Evolutionary conservation across 306 rosid species (phyloP), one percentile per base, ranked within the genome.

Genomic region (Canavalia gladiata): DNA sequence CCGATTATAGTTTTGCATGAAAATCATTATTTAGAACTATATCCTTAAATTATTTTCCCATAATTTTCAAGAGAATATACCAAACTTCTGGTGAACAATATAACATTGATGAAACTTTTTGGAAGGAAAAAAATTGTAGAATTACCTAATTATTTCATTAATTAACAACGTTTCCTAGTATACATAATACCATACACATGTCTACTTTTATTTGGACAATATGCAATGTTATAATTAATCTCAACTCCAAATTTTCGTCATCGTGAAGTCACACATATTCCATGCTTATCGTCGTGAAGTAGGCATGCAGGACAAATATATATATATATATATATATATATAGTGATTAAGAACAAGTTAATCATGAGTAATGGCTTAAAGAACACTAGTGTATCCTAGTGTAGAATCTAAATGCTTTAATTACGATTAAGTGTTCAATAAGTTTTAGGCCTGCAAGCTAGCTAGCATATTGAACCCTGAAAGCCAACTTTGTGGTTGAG

Each of bases 361-460:
- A 71, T 77, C 9, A 80, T 80, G 85, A 68, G 67, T 58, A 81
- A 28, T 72, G 75, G 81, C 87, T 85, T 88, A 77, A 88, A 84
- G 83, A 75, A 78, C 77, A 84, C 86, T 72, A 42, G 83, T 77
- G 81, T 60, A 79, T 64, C 81, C 64, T 7, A 77, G 18, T 25
- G 50, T 71, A 88, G 85, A 86, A 77, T 81, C 84, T 65, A 83
- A 83, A 31, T 57, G 89, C 85, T 83, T 76, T 83, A 83, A 83
- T 84, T 78, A 86, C 81, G 81, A 82, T 82, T 47, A 85, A 83
- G 86, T 84, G 87, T 81, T 75, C 12, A 74, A 54, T 76, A 88
- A 88, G 84, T 83, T 79, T 85, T 74, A 83, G 81, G 72, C 77
- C 74, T 75, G 72, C 83, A 79, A 75, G 89, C 85, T 56, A 77